These are phyloP conservation scores for Cryomyces minteri DNA, from an alignment of 495 filamentous ascomycete species.

Conservation along the genomic window DNA sequence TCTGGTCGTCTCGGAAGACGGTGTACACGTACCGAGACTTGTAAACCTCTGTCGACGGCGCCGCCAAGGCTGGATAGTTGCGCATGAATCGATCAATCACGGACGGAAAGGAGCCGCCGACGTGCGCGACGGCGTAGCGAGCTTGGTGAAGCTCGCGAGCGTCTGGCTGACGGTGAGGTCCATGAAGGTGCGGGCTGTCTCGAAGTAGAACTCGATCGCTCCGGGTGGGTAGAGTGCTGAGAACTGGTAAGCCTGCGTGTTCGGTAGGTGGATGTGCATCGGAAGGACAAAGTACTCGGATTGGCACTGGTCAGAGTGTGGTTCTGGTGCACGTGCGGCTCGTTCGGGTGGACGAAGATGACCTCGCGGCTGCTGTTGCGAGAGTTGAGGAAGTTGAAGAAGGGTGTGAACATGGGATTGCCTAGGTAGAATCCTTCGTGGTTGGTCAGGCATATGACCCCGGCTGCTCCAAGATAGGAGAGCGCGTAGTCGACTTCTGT, in stretches of 20 bases:
- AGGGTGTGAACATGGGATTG: slow-evolving; percentile 3
- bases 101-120: slow-evolving; percentile 12
- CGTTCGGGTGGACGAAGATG: slow-evolving; percentile 14
- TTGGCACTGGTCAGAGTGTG: slow-evolving; percentile 7
- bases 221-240: slow-evolving; percentile 9
- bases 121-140: slow-evolving; percentile 13
- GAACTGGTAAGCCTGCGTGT: neutral
- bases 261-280: too few relatives aligned
- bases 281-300: slow-evolving; percentile 5
- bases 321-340: slow-evolving; percentile 5
- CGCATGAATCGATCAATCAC: slow-evolving; percentile 12
- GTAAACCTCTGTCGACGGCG: too few relatives aligned
- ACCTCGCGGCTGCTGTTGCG: slow-evolving; percentile 2
- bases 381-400: slow-evolving; percentile 7
- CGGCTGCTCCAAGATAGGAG: slow-evolving; percentile 8
- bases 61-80: too few relatives aligned
- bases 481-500: slow-evolving; percentile 10
- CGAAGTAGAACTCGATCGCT: slow-evolving; percentile 15
- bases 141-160: slow-evolving; percentile 9
- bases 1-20: too few relatives aligned
- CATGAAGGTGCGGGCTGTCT: slow-evolving; percentile 12
- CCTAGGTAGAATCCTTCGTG: slow-evolving; percentile 13
- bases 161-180: slow-evolving; percentile 10
- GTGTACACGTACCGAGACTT: too few relatives aligned
- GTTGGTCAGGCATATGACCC: slow-evolving; percentile 11